Evolutionary conservation across 1,284 basidiomycete genomes (phyloP).

Genomic region (Fomitopsis palustris): DNA sequence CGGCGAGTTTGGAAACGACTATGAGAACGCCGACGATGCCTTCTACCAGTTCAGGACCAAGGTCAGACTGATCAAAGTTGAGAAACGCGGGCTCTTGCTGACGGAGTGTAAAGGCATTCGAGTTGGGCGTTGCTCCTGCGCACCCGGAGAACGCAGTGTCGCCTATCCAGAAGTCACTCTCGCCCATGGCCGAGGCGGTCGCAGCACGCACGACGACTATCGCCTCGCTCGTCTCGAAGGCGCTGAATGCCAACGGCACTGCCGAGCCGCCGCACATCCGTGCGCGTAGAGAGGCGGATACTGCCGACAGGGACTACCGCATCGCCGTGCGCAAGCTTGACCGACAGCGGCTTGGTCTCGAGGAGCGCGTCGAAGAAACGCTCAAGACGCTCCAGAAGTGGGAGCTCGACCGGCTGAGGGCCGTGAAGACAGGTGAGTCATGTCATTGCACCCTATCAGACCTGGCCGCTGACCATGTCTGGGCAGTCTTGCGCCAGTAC

Average conservation of each 20-base stretch:
- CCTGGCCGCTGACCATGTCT: not conserved
- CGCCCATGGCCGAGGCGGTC: constrained; percentile 51
- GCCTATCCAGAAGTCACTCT: constrained; percentile 35
- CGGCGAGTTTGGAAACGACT: constrained; percentile 79
- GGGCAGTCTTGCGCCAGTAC: constrained; percentile 75
- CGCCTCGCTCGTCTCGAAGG: constrained; percentile 71
- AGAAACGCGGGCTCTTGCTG: not conserved
- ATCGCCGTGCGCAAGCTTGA: constrained; percentile 76
- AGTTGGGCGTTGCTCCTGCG: constrained; percentile 33
- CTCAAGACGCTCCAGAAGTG: constrained; percentile 78
- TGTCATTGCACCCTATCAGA: constrained; percentile 1
- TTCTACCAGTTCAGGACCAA: constrained; percentile 79
- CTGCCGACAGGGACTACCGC: constrained; percentile 75
- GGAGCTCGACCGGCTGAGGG: constrained; percentile 80
- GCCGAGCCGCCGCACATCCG: constrained; percentile 65
- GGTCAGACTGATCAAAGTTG: constrained; percentile 39
- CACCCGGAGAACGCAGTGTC: constrained; percentile 30
- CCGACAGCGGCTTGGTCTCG: constrained; percentile 74
- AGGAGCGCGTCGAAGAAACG: constrained; percentile 81
- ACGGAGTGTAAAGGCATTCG: constrained; percentile 54
- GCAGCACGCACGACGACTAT: constrained; percentile 66
- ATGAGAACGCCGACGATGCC: constrained; percentile 70
- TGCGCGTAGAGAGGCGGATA: constrained; percentile 72
- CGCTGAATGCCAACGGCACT: constrained; percentile 47
- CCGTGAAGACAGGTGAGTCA: constrained; percentile 72